Evolutionary conservation across 768 basidiomycete genomes (phyloP).

Genomic region (Macrolepiota dolichaula): DNA sequence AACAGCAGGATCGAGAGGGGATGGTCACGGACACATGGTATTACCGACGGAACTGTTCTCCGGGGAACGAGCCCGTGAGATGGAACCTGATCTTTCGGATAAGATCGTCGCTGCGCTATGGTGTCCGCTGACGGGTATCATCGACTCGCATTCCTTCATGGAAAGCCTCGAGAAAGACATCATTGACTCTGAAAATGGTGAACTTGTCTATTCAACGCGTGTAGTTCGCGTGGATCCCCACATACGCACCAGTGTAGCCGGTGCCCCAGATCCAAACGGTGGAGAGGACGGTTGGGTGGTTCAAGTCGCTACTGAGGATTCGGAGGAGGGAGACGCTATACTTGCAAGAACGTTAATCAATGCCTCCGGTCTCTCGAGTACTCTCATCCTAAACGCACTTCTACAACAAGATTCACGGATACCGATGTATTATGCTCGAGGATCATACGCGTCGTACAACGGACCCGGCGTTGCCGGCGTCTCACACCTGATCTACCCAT

Average conservation of each 20-base stretch:
- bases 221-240: constrained; percentile 84
- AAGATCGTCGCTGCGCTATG: constrained; percentile 72
- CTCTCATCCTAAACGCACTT: constrained; percentile 68
- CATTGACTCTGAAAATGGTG: constrained; percentile 59
- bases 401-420: constrained; percentile 54
- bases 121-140: constrained; percentile 86
- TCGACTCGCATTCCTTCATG: constrained; percentile 86
- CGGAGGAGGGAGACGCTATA: constrained; percentile 51
- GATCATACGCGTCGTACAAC: constrained; percentile 85
- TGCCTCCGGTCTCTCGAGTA: constrained; percentile 72
- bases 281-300: constrained; percentile 79
- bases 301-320: constrained; percentile 62
- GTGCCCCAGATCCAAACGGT: constrained; percentile 24
- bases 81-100: constrained; percentile 81
- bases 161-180: constrained; percentile 81
- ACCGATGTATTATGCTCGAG: constrained; percentile 77
- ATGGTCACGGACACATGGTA: constrained; percentile 25
- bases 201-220: constrained; percentile 73
- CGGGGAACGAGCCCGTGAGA: constrained; percentile 59
- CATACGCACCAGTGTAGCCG: constrained; percentile 20
- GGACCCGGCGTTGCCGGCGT: constrained; percentile 72
- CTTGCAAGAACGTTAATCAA: constrained; percentile 79
- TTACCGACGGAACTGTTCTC: constrained; percentile 68
- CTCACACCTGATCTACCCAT: constrained; percentile 86
- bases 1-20: background rate